Evolutionary conservation across 1,284 basidiomycete genomes (phyloP).

Genomic region (Somion occarium): DNA sequence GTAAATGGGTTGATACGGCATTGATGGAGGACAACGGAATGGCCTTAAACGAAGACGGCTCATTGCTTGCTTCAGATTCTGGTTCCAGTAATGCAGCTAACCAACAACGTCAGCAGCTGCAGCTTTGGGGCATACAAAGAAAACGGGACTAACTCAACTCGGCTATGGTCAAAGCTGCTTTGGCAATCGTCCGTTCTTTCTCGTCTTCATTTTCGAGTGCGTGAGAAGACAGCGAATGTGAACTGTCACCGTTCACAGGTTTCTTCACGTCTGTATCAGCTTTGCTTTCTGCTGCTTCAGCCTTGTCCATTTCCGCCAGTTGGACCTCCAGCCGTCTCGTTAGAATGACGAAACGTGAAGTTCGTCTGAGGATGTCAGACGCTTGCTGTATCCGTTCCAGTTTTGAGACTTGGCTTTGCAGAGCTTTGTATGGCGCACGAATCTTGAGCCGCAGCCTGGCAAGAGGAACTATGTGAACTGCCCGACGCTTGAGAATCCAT

Average conservation of each 20-base stretch:
- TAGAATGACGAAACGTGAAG: constrained; percentile 78
- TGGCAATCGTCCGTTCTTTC: constrained; percentile 80
- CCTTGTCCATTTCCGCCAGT: constrained; percentile 60
- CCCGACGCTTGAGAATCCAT: constrained; percentile 7
- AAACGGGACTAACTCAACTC: constrained; percentile 64
- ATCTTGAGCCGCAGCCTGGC: constrained; percentile 79
- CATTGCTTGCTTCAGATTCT: neutral
- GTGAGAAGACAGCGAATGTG: neutral
- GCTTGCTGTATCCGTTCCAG: constrained; percentile 77
- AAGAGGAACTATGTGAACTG: constrained; percentile 12
- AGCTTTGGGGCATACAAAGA: too few relatives aligned
- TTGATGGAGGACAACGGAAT: constrained; percentile 67
- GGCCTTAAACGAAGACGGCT: constrained; percentile 12
- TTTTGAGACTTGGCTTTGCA: constrained; percentile 65
- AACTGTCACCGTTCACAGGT: constrained; percentile 8
- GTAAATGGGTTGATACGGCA: constrained; percentile 64
- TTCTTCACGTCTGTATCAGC: constrained; percentile 18
- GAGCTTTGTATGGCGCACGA: constrained; percentile 71
- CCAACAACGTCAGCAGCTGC: too few relatives aligned
- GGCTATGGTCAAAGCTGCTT: constrained; percentile 86
- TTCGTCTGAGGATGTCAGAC: constrained; percentile 77
- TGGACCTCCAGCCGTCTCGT: constrained; percentile 77
- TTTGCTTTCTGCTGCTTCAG: constrained; percentile 16
- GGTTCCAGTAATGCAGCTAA: constrained; percentile 2
- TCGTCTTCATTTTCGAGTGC: constrained; percentile 52